These are phyloP conservation scores for Allium cepa DNA, from an alignment of 106 monocot species.

Conservation along the genomic window DNA sequence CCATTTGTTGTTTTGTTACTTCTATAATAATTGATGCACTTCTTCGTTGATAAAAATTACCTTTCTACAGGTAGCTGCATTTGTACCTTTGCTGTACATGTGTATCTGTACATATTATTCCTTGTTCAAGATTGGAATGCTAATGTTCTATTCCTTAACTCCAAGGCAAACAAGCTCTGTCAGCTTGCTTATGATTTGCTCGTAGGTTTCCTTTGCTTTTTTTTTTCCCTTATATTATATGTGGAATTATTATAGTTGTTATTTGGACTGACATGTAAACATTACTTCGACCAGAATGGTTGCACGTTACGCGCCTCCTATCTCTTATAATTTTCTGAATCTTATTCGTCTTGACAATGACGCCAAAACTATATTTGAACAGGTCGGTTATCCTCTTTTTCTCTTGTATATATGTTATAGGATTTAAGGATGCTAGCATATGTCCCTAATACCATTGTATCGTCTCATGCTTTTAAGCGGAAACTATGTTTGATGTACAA, in stretches of 20 bases:
- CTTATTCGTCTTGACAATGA: constrained; percentile 74
- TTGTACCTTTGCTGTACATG: constrained; percentile 97
- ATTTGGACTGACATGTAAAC: background rate
- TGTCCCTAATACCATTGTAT: too few species aligned
- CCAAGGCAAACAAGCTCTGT: constrained; percentile 94
- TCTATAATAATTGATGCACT: too few species aligned
- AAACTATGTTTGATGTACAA: too few species aligned
- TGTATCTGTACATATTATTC: constrained; percentile 98
- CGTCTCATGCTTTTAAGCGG: too few species aligned
- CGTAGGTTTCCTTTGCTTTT: constrained; percentile 52
- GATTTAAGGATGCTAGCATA: background rate
- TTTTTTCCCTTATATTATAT: background rate
- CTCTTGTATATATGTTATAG: background rate
- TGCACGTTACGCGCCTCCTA: constrained; percentile 95
- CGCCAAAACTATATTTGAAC: constrained; percentile 89
- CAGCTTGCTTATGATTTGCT: constrained; percentile 97
- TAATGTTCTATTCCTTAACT: constrained; percentile 94
- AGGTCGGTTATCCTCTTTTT: constrained; percentile 30
- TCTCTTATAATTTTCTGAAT: constrained; percentile 98
- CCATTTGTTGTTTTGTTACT: too few species aligned
- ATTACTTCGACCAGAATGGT: constrained; percentile 66
- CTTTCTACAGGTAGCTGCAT: constrained; percentile 77
- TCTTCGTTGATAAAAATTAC: too few species aligned
- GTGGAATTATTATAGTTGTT: too few species aligned
- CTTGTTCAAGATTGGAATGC: constrained; percentile 96